These are phyloP conservation scores for Claviceps sp. DNA, from an alignment of 2,329 filamentous ascomycete genomes.

Conservation along the genomic window DNA sequence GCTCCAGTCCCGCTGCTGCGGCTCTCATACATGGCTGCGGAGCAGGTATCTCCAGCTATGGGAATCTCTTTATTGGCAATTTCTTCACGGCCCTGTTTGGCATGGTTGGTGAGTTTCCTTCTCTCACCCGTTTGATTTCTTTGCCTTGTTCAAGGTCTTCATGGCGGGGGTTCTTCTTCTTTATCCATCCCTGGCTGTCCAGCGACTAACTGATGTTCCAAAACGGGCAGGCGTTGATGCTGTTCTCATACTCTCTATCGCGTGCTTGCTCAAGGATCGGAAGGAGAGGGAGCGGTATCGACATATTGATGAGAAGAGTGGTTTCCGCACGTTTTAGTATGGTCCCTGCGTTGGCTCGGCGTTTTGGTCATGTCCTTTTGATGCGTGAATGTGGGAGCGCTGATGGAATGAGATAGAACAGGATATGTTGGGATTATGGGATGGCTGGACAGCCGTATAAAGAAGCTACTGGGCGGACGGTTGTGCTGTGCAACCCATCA, in stretches of 20 bases:
- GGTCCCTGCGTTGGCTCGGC: too few relatives aligned
- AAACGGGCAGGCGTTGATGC: conserved; percentile 38
- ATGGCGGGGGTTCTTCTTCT: background rate
- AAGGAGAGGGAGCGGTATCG: conserved; percentile 68
- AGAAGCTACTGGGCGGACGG: too few relatives aligned
- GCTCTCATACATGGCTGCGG: conserved; percentile 59
- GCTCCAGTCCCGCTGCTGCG: conserved; percentile 56
- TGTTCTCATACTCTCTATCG: conserved; percentile 54
- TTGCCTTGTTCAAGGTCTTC: background rate
- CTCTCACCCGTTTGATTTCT: too few relatives aligned
- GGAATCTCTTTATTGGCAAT: conserved; percentile 58
- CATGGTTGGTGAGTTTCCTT: conserved; percentile 45
- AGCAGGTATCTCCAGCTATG: conserved; percentile 50
- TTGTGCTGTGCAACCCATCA: too few relatives aligned
- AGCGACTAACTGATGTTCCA: too few relatives aligned
- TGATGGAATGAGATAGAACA: too few relatives aligned
- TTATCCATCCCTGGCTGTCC: too few relatives aligned
- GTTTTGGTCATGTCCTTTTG: too few relatives aligned
- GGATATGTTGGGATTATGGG: too few relatives aligned
- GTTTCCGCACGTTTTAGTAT: conserved; percentile 33
- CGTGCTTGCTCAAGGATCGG: conserved; percentile 67
- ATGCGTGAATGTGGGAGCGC: too few relatives aligned
- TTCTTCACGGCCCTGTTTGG: conserved; percentile 73
- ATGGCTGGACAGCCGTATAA: too few relatives aligned
- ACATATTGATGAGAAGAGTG: conserved; percentile 69